A percentile compares a stretch with the other conserved stretches of the same genome.
Evolutionary conservation across 225 moss, liverwort and hornwort species (phyloP).

Genomic region (Bryoerythrophyllum caledonicum): DNA sequence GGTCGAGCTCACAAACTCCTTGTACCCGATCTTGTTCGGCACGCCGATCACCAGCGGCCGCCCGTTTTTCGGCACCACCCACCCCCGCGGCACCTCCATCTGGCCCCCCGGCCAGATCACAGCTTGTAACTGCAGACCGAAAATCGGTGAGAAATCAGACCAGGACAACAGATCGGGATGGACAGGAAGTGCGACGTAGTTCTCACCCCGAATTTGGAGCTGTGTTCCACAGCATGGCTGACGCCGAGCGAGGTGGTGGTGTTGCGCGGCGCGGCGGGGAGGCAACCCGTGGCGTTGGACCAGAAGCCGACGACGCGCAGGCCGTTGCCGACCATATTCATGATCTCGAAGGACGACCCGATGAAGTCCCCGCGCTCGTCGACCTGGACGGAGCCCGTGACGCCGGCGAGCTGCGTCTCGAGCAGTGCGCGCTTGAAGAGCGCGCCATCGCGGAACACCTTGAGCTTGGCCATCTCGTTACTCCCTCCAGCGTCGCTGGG

Average conservation of each 20-base stretch:
- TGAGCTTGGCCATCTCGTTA: slow-evolving; percentile 52
- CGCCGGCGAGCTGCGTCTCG: slow-evolving; percentile 48
- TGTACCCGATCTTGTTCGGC: slow-evolving; percentile 78
- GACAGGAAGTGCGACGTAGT: not conserved
- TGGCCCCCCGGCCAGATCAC: slow-evolving; percentile 89
- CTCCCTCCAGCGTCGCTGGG: slow-evolving; percentile 37
- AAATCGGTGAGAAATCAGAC: not conserved
- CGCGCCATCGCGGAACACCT: slow-evolving; percentile 55
- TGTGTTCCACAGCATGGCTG: slow-evolving; percentile 28
- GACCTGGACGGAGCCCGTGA: slow-evolving; percentile 58
- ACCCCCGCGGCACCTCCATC: slow-evolving; percentile 73
- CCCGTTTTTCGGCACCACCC: slow-evolving; percentile 86
- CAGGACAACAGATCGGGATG: not conserved
- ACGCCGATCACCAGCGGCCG: slow-evolving; percentile 79
- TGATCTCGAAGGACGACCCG: slow-evolving; percentile 59
- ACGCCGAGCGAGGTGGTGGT: slow-evolving; percentile 14
- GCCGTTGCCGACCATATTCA: slow-evolving; percentile 80
- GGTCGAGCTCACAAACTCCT: slow-evolving; percentile 62
- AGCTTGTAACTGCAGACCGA: slow-evolving; percentile 46
- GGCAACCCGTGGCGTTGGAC: slow-evolving; percentile 60
- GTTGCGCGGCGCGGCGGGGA: slow-evolving; percentile 40
- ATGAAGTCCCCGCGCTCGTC: slow-evolving; percentile 65
- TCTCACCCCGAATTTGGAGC: slow-evolving; percentile 39
- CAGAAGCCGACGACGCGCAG: slow-evolving; percentile 81
- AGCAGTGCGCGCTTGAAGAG: slow-evolving; percentile 48